Percentiles rank a stretch among this genome's conserved stretches.
Conservation (phyloP, 306 rosid genomes). For the Dryas alaskensis region DNA sequence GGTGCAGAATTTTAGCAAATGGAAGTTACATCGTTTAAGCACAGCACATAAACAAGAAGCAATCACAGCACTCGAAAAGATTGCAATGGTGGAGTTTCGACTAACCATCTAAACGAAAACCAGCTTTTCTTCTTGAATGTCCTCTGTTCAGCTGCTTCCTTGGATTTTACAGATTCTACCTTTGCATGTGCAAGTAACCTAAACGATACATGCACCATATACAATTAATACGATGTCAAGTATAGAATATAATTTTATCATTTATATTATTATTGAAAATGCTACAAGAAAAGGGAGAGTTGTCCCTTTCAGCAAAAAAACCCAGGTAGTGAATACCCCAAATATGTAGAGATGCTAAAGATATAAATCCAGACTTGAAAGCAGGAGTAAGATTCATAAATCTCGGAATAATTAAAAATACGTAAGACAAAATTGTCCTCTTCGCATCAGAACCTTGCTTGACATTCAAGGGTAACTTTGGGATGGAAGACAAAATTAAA, state of each 20-base stretch:
- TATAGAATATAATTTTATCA: neutral
- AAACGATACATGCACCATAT: conserved; percentile 17
- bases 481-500: neutral
- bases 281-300: neutral
- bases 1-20: conserved; percentile 1
- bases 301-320: neutral
- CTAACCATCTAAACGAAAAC: conserved; percentile 87
- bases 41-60: conserved; percentile 12
- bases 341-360: neutral
- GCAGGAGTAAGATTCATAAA: neutral
- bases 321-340: neutral
- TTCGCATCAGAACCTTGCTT: neutral
- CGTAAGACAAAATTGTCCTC: neutral
- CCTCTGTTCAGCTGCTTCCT: conserved; percentile 88
- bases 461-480: neutral
- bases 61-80: conserved; percentile 1
- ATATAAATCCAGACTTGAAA: neutral
- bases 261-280: neutral
- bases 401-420: neutral
- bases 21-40: conserved; percentile 16
- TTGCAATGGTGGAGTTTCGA: conserved; percentile 13
- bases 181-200: conserved; percentile 98
- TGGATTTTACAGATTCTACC: conserved; percentile 84
- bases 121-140: conserved; percentile 66
- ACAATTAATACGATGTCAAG: conserved; percentile 19